These are phyloP conservation scores for Schwanniomyces pseudopolymorphus DNA, from an alignment of 805 yeast genomes.

Conservation along the genomic window DNA sequence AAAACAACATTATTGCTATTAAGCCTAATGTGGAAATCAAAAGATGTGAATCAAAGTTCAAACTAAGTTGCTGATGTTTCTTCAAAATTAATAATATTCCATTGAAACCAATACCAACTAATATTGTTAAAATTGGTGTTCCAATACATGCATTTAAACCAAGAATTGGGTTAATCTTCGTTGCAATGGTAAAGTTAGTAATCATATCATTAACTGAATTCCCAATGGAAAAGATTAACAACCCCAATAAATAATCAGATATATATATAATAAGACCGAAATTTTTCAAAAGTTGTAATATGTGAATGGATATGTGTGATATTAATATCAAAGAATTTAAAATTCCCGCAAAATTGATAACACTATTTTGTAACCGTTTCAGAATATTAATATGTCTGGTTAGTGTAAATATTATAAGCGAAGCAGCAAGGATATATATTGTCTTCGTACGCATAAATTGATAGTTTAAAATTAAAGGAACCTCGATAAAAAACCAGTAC, in stretches of 20 bases:
- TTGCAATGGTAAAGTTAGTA: slow-evolving; percentile 48
- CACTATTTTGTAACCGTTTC: slow-evolving; percentile 1
- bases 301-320: slow-evolving; percentile 22
- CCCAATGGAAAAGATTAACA: slow-evolving; percentile 48
- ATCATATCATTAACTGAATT: slow-evolving; percentile 54
- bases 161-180: slow-evolving; percentile 32
- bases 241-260: slow-evolving; percentile 49
- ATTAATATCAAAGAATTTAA: slow-evolving; percentile 24
- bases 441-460: slow-evolving; percentile 14
- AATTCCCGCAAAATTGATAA: slow-evolving; percentile 19
- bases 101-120: slow-evolving; percentile 52
- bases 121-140: slow-evolving; percentile 48
- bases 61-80: slow-evolving; percentile 5
- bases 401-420: slow-evolving; percentile 1
- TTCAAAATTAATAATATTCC: slow-evolving; percentile 21
- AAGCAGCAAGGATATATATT: slow-evolving; percentile 7
- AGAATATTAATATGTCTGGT: neutral
- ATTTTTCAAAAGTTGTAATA: slow-evolving; percentile 38
- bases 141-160: slow-evolving; percentile 57
- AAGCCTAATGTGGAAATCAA: slow-evolving; percentile 25
- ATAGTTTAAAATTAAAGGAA: slow-evolving; percentile 16
- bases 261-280: slow-evolving; percentile 44
- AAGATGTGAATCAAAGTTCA: slow-evolving; percentile 23
- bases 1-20: slow-evolving; percentile 18
- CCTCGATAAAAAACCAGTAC: slow-evolving; percentile 18